Base-by-base conservation (phyloP, 2,329 filamentous ascomycete genomes). In the Xylariaceae sp. region DNA sequence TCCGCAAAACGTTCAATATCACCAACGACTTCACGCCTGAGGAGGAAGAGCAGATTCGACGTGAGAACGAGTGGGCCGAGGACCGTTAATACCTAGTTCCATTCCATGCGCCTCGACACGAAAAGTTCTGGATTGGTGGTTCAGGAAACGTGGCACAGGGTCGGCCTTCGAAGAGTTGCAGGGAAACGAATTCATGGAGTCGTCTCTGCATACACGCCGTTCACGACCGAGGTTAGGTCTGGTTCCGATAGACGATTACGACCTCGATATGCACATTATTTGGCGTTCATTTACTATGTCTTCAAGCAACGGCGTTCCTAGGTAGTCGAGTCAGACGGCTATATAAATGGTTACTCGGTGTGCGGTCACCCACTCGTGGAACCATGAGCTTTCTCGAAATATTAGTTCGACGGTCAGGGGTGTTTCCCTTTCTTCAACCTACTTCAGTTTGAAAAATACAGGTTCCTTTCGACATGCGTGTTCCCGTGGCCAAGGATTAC, bases 1-100 rank as follows among this genome's bases (percentile, higher is more conserved):
- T 99, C 67, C 89, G 94, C 48, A 99, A 97, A 81, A 99, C 94
- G 0, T 99, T 99, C 80, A 99, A 99, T 77, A 99, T 99, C 68
- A 94, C 95, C 68, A 99, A 99, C 67, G 94, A 99, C 73, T 99
- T 99, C 76, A 97, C 94, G 0, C 90, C 92, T 2, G 94, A 99
- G 74, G 94, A 99, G 76, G 94, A 99, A 74, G 94, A 99, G 70
- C 94, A 99, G 80, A 99, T 94, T 61, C 87, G 89, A 53, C 84
- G 89, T 3, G 89, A 94, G 79, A 94, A 94, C 71, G 89, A 94
- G 74, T 94, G 89, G 89, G 89, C 89, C 43, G 89, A 94, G 78
- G 89, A 94, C 64, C 84, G 85, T 65, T 88, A 80, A 78, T 63
- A 10, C 10, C 12, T n/a, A 26, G 19, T n/a, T 29, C 18, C 10